Base-by-base conservation (phyloP, 2,329 filamentous ascomycete species). In the Diaporthe caulivora region DNA sequence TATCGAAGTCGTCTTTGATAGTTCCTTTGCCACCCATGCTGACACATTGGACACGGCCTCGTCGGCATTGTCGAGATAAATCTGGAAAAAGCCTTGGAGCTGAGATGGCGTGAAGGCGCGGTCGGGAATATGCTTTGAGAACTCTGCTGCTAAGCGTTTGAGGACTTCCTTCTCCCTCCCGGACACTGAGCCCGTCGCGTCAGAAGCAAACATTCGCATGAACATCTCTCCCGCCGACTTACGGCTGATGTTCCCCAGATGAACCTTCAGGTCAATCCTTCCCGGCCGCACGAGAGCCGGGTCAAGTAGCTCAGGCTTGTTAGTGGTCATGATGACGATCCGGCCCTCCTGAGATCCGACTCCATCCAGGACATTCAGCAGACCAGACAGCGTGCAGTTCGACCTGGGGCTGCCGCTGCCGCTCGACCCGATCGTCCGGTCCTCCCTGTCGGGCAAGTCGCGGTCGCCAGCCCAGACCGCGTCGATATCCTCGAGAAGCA, bases 241-340 rank as follows among this genome's bases (percentile, higher is more conserved):
- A 29, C 74, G 80, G 57, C 80, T 83, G 72, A 83, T 82, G 40
- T 82, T 80, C 0, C 81, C 80, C 79, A 94, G 93, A 70, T 84
- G 82, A 18, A 92, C 85, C 57, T 86, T 87, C 80, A 91, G 84
- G 74, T 93, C 91, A 0, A 93, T 87, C 2, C 91, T 82, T 0
- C 91, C 92, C 0, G 91, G 91, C 0, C 91, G 85, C 31, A 92
- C 86, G 1, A 93, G 84, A 0, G 91, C 91, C 3, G 85, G 81
- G 72, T 93, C 91, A 0, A 93, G 85, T 72, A 89, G 87, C 72
- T 92, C 89, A 0, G 87, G 86, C 72, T 90, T 87, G 76, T 94
- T 94, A 0, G 92, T 92, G 0, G 92, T 94, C 92, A 94, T 93
- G 75, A 94, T 89, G 1, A 94, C 84, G 1, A 94, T 88, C 10